Evolutionary conservation across 768 basidiomycete genomes (phyloP).

Genomic region (Phlebiopsis gigantea): DNA sequence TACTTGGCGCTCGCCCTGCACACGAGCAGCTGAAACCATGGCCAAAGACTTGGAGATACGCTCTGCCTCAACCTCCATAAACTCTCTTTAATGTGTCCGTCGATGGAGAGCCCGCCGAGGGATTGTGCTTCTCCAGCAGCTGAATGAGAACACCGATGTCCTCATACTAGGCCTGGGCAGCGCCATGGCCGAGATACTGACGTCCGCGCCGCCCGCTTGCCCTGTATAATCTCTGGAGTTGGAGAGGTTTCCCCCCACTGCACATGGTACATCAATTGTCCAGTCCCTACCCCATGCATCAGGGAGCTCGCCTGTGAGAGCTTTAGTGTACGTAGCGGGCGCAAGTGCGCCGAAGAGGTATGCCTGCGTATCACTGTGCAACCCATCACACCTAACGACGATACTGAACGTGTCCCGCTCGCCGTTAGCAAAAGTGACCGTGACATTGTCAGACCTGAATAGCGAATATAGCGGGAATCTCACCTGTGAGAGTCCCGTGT

Average conservation of each 20-base stretch:
- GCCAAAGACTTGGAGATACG: conserved; percentile 31
- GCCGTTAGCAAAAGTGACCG: conserved; percentile 32
- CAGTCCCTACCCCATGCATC: no score
- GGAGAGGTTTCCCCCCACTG: not conserved
- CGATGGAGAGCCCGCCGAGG: conserved; percentile 21
- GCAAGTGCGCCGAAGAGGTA: conserved; percentile 1
- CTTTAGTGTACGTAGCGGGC: not conserved
- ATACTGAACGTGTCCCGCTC: conserved; percentile 30
- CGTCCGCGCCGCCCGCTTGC: no score
- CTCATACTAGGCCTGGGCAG: conserved; percentile 41
- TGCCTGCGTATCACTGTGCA: conserved; percentile 35
- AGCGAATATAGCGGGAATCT: no score
- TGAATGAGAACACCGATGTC: conserved; percentile 33
- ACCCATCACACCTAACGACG: conserved; percentile 40
- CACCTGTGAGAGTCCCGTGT: conserved; percentile 6
- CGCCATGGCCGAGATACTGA: conserved; percentile 43
- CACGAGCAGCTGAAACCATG: conserved; percentile 31
- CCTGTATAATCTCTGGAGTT: not conserved
- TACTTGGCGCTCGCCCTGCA: conserved; percentile 30
- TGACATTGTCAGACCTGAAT: conserved; percentile 27
- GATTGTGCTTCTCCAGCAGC: conserved; percentile 29
- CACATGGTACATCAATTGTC: not conserved
- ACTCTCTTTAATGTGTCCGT: conserved; percentile 23
- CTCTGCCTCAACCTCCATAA: conserved; percentile 30
- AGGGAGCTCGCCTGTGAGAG: not conserved